Percentiles rank a stretch among this genome's conserved stretches.
Evolutionary conservation across 2,329 filamentous ascomycete genomes (phyloP).

Genomic region (Gliomastix tumulicola): DNA sequence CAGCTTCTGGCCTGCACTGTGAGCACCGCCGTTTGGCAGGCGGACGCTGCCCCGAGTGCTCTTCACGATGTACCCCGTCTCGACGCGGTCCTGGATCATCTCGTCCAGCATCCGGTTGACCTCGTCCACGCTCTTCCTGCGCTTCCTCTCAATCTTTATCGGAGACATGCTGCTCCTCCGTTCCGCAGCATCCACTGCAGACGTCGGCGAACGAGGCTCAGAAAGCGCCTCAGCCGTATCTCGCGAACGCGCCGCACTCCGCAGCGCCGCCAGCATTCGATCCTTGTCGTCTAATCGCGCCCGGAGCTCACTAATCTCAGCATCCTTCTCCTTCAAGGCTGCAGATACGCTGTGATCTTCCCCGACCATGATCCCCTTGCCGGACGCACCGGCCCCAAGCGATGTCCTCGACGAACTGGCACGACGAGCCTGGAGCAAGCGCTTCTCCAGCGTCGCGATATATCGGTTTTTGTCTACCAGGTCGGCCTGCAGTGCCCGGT

Average conservation of each 20-base stretch:
- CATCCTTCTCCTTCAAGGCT: conserved; percentile 79
- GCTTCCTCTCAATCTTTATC: conserved; percentile 33
- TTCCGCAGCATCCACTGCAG: conserved; percentile 2
- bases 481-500: conserved; percentile 88
- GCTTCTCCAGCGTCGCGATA: conserved; percentile 87
- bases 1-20: conserved; percentile 34
- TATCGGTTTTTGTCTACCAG: conserved; percentile 96
- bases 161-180: conserved; percentile 14
- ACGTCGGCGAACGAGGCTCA: conserved; percentile 22
- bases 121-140: conserved; percentile 72
- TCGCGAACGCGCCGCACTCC: conserved; percentile 77
- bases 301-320: conserved; percentile 85
- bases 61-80: conserved; percentile 65
- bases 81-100: conserved; percentile 88
- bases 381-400: conserved; percentile 53
- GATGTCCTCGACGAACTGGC: conserved; percentile 87
- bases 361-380: conserved; percentile 60
- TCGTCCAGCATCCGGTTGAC: conserved; percentile 92
- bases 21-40: too few relatives aligned
- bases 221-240: conserved; percentile 62
- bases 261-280: conserved; percentile 80
- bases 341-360: conserved; percentile 72
- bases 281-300: conserved; percentile 91
- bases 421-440: conserved; percentile 80
- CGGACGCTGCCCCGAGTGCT: conserved; percentile 61